Base-by-base conservation (phyloP, 2,329 filamentous ascomycete genomes). In the Colletotrichum liriopes region DNA sequence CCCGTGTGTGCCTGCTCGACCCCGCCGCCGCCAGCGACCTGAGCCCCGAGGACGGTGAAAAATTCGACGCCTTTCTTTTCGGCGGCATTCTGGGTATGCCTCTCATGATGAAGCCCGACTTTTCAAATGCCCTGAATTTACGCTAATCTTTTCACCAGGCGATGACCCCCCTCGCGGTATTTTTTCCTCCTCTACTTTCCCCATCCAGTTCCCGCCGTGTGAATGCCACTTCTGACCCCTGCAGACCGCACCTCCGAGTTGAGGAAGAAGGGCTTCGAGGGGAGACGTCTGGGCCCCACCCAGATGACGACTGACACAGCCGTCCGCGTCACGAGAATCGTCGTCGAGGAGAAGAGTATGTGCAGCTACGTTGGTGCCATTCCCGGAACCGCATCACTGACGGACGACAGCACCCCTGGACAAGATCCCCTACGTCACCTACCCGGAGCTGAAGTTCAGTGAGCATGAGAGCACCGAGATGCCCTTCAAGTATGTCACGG, bases 241-340 rank as follows among this genome's bases (percentile, higher is more conserved):
- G 9, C 70, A 97, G 96, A 98, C 83, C 92, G 96, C 74, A 99
- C 96, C 5, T 96, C 94, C n/a, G 96, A 99, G 82, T 86, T 99
- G 77, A 91, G 96, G 64, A 95, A 94, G 83, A 98, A 98, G 81
- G 96, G 96, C 3, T 99, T 97, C 78, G 87, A 92, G 70, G 95
- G 96, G 70, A 91, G 96, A 65, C 89, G 96, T 70, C 87, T 99
- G 39, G 96, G 96, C 0, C 94, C 96, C 9, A 92, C 95, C 77
- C 96, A 99, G 83, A 98, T 99, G 96, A 98, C 96, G 3, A 99
- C 96, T 5, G 96, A 99, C 81, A 99, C 96, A 26, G 96, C 96
- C 5, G 96, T 98, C 62, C 90, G 96, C 76, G 96, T 98, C 55
- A 98, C 96, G 41, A 90, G 96, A 75, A 92, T 97, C 77, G 93